Evolutionary conservation across 2,329 filamentous ascomycete genomes (phyloP).

Genomic region (Fusarium goolgardi): DNA sequence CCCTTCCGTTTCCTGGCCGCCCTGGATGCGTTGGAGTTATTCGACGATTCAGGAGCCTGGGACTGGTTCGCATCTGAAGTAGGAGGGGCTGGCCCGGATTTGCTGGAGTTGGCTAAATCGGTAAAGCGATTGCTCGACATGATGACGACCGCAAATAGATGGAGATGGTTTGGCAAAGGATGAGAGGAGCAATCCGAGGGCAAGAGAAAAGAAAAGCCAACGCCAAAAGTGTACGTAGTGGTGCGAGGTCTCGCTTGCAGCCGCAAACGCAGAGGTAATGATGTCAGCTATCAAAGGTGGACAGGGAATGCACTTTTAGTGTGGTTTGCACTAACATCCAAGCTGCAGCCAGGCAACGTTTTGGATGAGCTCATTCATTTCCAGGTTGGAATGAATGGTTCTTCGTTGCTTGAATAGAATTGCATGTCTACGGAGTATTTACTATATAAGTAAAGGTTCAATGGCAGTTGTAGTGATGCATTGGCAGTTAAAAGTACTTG

Average conservation of each 20-base stretch:
- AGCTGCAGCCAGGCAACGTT: background rate
- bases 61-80: slow-evolving; percentile 25
- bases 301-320: slow-evolving; percentile 24
- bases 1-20: slow-evolving; percentile 72
- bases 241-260: slow-evolving; percentile 25
- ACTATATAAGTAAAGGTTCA: too few species aligned
- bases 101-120: slow-evolving; percentile 40
- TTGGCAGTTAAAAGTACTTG: background rate
- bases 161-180: slow-evolving; percentile 9
- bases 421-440: background rate
- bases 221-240: slow-evolving; percentile 12
- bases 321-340: slow-evolving; percentile 15
- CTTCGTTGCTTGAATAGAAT: background rate
- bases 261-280: slow-evolving; percentile 39
- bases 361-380: background rate
- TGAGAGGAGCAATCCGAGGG: background rate
- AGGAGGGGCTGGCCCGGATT: slow-evolving; percentile 11
- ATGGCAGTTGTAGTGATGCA: background rate
- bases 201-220: slow-evolving; percentile 12
- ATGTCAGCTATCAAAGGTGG: slow-evolving; percentile 42
- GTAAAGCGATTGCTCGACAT: slow-evolving; percentile 53
- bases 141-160: slow-evolving; percentile 18
- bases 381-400: background rate
- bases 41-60: slow-evolving; percentile 31
- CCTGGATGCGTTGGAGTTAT: slow-evolving; percentile 37